Evolutionary conservation across 2,329 filamentous ascomycete genomes (phyloP).

Genomic region (Coniella lustricola): DNA sequence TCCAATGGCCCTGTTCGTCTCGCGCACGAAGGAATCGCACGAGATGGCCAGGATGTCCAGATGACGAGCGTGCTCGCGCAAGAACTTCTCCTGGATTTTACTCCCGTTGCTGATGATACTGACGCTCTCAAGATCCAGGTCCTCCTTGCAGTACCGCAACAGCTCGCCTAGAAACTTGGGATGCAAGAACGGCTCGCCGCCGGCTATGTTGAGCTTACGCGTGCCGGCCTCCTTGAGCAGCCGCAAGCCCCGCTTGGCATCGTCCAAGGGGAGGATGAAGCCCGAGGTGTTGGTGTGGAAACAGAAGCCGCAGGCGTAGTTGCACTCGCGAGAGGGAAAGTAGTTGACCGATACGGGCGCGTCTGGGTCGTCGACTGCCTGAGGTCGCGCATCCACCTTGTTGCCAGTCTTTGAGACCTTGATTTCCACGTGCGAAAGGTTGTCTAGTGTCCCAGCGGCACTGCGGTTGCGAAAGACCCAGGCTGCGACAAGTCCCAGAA

Average conservation of each 20-base stretch:
- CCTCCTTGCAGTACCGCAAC: conserved; percentile 39
- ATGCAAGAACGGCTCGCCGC: conserved; percentile 33
- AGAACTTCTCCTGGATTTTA: conserved; percentile 35
- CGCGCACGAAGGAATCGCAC: conserved; percentile 46
- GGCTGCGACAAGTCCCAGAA: neutral
- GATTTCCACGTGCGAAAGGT: neutral
- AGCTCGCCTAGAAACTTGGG: conserved; percentile 31
- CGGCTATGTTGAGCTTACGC: conserved; percentile 15
- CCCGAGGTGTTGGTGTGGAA: conserved; percentile 48
- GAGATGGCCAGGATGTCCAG: conserved; percentile 49
- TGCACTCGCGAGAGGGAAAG: conserved; percentile 17
- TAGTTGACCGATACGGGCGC: conserved; percentile 17
- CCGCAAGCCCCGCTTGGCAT: conserved; percentile 37
- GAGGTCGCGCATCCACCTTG: too few relatives aligned
- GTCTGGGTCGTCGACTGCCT: neutral
- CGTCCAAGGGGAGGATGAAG: conserved; percentile 31
- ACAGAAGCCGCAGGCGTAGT: conserved; percentile 41
- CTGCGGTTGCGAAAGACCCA: neutral
- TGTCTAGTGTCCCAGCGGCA: neutral
- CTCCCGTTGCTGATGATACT: conserved; percentile 49
- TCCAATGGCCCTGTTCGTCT: conserved; percentile 44
- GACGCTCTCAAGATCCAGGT: conserved; percentile 41
- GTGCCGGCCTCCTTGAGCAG: conserved; percentile 37
- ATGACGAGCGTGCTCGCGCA: conserved; percentile 33
- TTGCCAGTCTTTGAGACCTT: too few relatives aligned